Conservation (phyloP, 2,329 filamentous ascomycete genomes). For the Zasmidium angulare region DNA sequence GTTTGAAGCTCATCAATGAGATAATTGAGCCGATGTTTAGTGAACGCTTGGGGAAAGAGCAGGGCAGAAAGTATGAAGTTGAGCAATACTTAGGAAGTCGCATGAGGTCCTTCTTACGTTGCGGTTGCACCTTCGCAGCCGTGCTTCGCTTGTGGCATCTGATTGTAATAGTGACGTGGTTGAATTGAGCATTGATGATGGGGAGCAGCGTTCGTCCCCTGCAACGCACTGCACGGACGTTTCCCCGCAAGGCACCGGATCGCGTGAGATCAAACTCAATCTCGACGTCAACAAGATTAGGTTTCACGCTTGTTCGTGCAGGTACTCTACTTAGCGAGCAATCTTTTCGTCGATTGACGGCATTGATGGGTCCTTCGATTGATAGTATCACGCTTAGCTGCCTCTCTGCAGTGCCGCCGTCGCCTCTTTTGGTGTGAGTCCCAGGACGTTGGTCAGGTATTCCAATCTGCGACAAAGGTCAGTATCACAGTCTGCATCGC, state of each 20-base stretch:
- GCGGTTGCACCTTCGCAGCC: not conserved
- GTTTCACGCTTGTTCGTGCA: not conserved
- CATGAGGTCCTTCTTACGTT: not conserved
- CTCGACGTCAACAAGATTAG: conserved; percentile 1
- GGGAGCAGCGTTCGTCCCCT: not conserved
- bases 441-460: conserved; percentile 64
- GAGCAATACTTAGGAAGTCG: not conserved
- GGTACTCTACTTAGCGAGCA: not conserved
- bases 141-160: too few relatives aligned
- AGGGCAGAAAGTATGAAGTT: not conserved
- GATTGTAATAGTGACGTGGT: not conserved
- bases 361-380: not conserved
- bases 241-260: not conserved
- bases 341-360: not conserved
- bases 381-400: not conserved
- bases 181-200: not conserved
- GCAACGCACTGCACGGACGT: not conserved
- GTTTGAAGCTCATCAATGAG: conserved; percentile 5
- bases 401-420: conserved; percentile 27
- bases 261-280: conserved; percentile 1
- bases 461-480: conserved; percentile 52
- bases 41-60: not conserved
- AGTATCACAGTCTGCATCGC: not conserved
- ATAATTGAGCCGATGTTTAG: too few relatives aligned
- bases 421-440: conserved; percentile 56